A percentile compares a stretch with the other conserved stretches of the same genome.
These are phyloP conservation scores for Cladophialophora psammophila DNA, from an alignment of 2,329 filamentous ascomycete species.

Conservation along the genomic window DNA sequence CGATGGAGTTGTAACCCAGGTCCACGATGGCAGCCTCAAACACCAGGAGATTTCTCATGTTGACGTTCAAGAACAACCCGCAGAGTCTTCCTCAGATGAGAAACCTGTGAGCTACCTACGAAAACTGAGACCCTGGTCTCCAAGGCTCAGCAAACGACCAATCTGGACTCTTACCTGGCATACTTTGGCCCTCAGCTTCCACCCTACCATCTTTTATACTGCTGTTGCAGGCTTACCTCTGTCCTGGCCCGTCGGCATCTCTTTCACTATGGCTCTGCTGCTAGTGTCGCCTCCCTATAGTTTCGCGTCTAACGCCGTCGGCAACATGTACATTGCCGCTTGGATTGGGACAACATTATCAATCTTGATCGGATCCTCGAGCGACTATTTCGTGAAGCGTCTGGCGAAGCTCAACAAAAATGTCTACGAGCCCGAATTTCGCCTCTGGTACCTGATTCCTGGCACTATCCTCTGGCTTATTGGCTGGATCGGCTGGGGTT, in stretches of 20 bases:
- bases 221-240: slow-evolving; percentile 20
- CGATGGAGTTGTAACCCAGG: slow-evolving; percentile 14
- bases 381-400: slow-evolving; percentile 80
- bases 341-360: slow-evolving; percentile 88
- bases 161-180: slow-evolving; percentile 17
- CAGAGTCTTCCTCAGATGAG: slow-evolving; percentile 3
- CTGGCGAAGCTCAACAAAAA: slow-evolving; percentile 87
- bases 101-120: slow-evolving; percentile 16
- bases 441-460: slow-evolving; percentile 83
- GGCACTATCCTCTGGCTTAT: slow-evolving; percentile 78
- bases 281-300: slow-evolving; percentile 63
- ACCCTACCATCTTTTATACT: slow-evolving; percentile 20
- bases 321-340: slow-evolving; percentile 85
- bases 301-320: slow-evolving; percentile 80
- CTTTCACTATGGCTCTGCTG: slow-evolving; percentile 18
- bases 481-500: slow-evolving; percentile 94
- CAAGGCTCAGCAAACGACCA: slow-evolving; percentile 11
- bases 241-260: slow-evolving; percentile 23
- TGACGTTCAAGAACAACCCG: not conserved
- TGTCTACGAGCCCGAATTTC: slow-evolving; percentile 92
- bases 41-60: slow-evolving; percentile 9
- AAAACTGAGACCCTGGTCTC: slow-evolving; percentile 21
- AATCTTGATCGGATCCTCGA: slow-evolving; percentile 84
- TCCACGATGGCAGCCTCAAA: slow-evolving; percentile 7
- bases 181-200: slow-evolving; percentile 16